Conservation (phyloP, 2,329 filamentous ascomycete species). For the Chaetomiaceae sp. region DNA sequence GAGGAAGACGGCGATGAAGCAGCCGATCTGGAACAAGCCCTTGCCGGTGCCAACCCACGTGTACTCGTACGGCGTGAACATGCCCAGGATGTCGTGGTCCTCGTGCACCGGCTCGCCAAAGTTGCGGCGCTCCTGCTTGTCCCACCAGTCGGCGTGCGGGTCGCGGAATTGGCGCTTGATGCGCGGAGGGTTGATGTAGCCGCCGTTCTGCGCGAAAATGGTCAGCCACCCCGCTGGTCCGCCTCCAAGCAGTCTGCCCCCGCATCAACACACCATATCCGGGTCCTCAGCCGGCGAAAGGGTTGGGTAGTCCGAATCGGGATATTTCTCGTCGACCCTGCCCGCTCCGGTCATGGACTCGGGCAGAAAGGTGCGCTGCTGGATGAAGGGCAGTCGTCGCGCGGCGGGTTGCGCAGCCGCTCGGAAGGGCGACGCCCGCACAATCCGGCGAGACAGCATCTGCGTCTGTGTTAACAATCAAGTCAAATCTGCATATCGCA, state of each 20-base stretch:
- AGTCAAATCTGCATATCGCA: background rate
- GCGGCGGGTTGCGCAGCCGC: slow-evolving; percentile 37
- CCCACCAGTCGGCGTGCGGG: slow-evolving; percentile 91
- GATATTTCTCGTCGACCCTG: slow-evolving; percentile 48
- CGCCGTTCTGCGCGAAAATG: slow-evolving; percentile 59
- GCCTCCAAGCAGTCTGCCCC: background rate
- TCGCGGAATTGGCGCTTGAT: slow-evolving; percentile 90
- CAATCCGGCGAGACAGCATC: slow-evolving; percentile 59
- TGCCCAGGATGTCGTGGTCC: slow-evolving; percentile 86
- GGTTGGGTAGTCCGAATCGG: slow-evolving; percentile 40
- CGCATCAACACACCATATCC: slow-evolving; percentile 45
- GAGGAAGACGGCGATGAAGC: slow-evolving; percentile 59
- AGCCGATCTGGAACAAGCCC: slow-evolving; percentile 60
- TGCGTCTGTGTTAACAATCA: slow-evolving; percentile 25
- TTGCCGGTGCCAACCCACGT: slow-evolving; percentile 70
- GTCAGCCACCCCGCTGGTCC: slow-evolving; percentile 19
- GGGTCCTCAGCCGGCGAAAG: slow-evolving; percentile 59
- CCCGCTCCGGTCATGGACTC: slow-evolving; percentile 38
- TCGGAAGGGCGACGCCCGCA: slow-evolving; percentile 43
- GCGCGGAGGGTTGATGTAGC: slow-evolving; percentile 70
- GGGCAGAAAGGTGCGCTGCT: slow-evolving; percentile 54
- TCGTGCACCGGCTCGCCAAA: slow-evolving; percentile 95
- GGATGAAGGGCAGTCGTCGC: slow-evolving; percentile 46
- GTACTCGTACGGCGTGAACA: slow-evolving; percentile 86
- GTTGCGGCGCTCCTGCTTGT: slow-evolving; percentile 94